Conservation (phyloP, 2,329 filamentous ascomycete genomes). For the Monilinia fructicola region DNA sequence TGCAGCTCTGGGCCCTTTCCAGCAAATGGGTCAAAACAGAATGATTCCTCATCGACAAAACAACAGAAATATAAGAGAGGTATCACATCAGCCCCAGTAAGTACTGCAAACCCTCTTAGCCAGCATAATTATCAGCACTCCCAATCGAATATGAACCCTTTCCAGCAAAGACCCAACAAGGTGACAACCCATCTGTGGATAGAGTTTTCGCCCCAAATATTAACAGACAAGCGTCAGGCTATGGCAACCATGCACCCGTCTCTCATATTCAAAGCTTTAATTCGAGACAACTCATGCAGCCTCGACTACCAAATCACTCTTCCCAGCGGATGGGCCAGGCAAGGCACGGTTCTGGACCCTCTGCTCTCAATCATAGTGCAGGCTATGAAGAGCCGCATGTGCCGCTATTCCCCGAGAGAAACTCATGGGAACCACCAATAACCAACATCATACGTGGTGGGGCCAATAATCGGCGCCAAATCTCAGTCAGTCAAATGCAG, state of each 20-base stretch:
- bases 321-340: not conserved
- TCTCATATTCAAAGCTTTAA: not conserved
- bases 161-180: not conserved
- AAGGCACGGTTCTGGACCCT: not conserved
- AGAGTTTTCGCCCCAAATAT: not conserved
- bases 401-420: conserved; percentile 3
- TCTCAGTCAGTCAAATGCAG: too few species aligned
- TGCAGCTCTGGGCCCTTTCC: not conserved
- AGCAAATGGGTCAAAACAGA: not conserved
- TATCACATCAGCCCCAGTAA: not conserved
- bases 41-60: not conserved
- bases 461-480: too few species aligned
- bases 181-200: too few species aligned
- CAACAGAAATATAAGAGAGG: too few species aligned
- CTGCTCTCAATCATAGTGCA: not conserved
- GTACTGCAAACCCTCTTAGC: not conserved
- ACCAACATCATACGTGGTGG: not conserved
- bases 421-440: not conserved
- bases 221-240: not conserved
- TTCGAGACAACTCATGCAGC: too few species aligned
- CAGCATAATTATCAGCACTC: not conserved
- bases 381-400: not conserved
- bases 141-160: not conserved
- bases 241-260: not conserved
- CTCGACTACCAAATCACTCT: not conserved